phyloP scores from a whole-genome alignment of 1,139 yeast genomes.

The Yamadazyma triangularis region DNA sequence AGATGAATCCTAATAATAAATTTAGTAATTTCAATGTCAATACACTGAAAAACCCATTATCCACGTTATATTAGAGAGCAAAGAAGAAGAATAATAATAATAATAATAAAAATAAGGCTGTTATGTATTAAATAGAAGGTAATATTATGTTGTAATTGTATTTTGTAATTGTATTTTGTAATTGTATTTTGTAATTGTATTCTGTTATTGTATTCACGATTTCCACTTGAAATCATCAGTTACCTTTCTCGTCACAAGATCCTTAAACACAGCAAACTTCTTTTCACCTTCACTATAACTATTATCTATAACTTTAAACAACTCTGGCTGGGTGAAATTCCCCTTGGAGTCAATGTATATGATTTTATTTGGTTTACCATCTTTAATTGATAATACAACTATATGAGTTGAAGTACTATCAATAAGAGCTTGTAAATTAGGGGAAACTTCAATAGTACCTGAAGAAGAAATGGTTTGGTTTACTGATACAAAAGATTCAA shows the following conservation, averaged over 20 bases:
- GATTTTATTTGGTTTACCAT: constrained; percentile 49
- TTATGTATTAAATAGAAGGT: no score
- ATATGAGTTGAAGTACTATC: constrained; percentile 59
- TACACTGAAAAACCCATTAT: constrained; percentile 37
- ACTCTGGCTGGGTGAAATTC: constrained; percentile 51
- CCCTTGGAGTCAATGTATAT: constrained; percentile 73
- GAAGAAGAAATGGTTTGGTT: constrained; percentile 17
- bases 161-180: not conserved
- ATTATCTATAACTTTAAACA: constrained; percentile 44
- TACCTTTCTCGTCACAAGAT: constrained; percentile 44
- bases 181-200: not conserved
- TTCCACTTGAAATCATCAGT: constrained; percentile 58
- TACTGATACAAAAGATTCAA: constrained; percentile 56
- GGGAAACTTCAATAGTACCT: constrained; percentile 36
- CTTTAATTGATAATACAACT: constrained; percentile 55
- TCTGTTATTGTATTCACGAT: constrained; percentile 2
- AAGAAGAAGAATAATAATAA: no score
- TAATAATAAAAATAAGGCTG: no score
- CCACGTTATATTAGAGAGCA: constrained; percentile 45
- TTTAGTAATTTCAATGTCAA: constrained; percentile 41
- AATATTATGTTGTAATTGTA: no score
- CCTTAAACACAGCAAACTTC: constrained; percentile 43
- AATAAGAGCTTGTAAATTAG: constrained; percentile 37
- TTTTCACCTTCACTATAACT: constrained; percentile 45
- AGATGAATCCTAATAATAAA: constrained; percentile 58